These are phyloP conservation scores for Boletus eberwhitei DNA, from an alignment of 768 basidiomycete genomes.

Conservation along the genomic window DNA sequence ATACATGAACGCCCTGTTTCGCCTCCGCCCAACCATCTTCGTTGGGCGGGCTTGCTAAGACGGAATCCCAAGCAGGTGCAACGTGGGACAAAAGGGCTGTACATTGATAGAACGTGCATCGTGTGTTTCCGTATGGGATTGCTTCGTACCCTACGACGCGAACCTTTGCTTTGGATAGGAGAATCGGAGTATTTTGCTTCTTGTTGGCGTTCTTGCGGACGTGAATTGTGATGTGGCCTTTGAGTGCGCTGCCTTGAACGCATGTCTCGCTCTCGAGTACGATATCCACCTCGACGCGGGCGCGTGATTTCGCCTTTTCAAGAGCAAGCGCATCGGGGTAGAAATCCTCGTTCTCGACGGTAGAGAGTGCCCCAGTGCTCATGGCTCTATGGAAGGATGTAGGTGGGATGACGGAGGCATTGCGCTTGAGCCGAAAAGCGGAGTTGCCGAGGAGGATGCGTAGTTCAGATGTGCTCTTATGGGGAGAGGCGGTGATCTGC, in stretches of 20 bases:
- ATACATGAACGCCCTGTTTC: constrained; percentile 58
- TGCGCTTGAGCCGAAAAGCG: constrained; percentile 51
- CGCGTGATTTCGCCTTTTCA: constrained; percentile 69
- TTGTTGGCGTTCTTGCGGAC: constrained; percentile 56
- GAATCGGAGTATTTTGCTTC: constrained; percentile 47
- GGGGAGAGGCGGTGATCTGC: constrained; percentile 46
- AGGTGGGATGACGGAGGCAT: constrained; percentile 43
- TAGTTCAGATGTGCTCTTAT: constrained; percentile 53
- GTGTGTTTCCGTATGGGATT: constrained; percentile 49
- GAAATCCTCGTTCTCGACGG: constrained; percentile 5
- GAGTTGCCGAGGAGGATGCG: constrained; percentile 62
- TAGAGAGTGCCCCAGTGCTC: constrained; percentile 3
- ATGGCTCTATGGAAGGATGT: constrained; percentile 7
- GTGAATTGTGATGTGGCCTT: constrained; percentile 65
- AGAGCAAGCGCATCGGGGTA: constrained; percentile 40
- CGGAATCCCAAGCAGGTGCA: constrained; percentile 40
- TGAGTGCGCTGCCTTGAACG: constrained; percentile 75
- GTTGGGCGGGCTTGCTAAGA: constrained; percentile 48
- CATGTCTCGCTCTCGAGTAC: constrained; percentile 69
- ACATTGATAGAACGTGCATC: constrained; percentile 81
- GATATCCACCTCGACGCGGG: constrained; percentile 81
- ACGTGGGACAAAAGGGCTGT: constrained; percentile 52
- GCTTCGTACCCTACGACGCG: constrained; percentile 85
- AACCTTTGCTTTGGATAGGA: constrained; percentile 72
- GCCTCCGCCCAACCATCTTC: constrained; percentile 61